These are phyloP conservation scores for Ambrosia trifida DNA, from an alignment of 129 eudicot genomes.

Conservation along the genomic window DNA sequence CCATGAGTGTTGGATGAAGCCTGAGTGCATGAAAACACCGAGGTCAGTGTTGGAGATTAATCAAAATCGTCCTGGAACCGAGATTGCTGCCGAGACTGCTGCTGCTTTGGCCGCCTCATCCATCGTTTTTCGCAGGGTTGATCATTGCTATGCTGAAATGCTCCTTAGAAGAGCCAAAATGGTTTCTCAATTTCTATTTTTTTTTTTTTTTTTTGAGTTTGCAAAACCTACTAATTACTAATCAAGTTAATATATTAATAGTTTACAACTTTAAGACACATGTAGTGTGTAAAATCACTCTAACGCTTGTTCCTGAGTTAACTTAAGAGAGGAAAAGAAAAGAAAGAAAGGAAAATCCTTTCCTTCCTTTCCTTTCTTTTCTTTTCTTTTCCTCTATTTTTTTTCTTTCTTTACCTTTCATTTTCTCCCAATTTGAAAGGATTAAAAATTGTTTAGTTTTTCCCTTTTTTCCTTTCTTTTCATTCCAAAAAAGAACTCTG, in stretches of 20 bases:
- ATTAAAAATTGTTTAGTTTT: too few relatives aligned
- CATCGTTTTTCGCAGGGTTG: constrained; percentile 46
- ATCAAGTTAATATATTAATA: not conserved
- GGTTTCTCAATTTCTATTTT: constrained; percentile 20
- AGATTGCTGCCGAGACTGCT: constrained; percentile 86
- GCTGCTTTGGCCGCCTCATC: constrained; percentile 85
- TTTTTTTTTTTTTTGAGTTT: not conserved
- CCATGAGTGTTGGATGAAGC: constrained; percentile 77
- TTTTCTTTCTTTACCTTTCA: too few relatives aligned
- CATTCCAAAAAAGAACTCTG: too few relatives aligned
- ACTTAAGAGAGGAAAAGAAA: too few relatives aligned
- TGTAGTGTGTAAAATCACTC: not conserved
- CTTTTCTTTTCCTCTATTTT: too few relatives aligned
- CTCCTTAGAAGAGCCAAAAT: constrained; percentile 57
- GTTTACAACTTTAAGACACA: not conserved
- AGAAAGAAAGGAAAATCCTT: too few relatives aligned
- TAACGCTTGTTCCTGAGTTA: too few relatives aligned
- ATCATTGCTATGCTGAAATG: constrained; percentile 43
- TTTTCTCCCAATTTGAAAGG: too few relatives aligned
- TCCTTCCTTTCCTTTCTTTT: too few relatives aligned
- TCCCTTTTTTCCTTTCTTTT: too few relatives aligned
- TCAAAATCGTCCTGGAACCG: constrained; percentile 59
- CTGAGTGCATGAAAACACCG: constrained; percentile 77
- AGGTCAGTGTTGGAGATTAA: constrained; percentile 62
- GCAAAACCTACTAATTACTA: not conserved